Evolutionary conservation across 805 yeast genomes (phyloP).

Genomic region (Priceomyces medius): DNA sequence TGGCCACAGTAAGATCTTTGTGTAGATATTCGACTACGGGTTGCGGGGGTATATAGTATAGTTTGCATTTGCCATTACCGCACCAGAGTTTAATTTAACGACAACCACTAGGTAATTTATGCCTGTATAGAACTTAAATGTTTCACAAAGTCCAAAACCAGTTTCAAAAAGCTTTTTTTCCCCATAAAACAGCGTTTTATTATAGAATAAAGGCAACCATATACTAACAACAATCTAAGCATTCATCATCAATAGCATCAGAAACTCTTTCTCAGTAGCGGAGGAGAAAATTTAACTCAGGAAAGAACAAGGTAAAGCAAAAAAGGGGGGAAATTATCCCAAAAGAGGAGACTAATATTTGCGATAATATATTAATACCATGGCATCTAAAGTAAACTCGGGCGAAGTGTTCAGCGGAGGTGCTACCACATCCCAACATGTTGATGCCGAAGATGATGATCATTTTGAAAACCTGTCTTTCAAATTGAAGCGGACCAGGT

Average conservation of each 20-base stretch:
- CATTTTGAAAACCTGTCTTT: conserved; percentile 71
- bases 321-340: neutral
- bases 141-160: neutral
- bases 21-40: conserved; percentile 1
- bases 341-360: conserved; percentile 1
- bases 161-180: conserved; percentile 2
- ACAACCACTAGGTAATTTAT: neutral
- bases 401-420: conserved; percentile 52
- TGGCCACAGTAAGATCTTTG: neutral
- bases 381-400: conserved; percentile 12
- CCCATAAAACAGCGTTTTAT: conserved; percentile 1
- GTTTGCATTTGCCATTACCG: no score
- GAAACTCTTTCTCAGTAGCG: neutral
- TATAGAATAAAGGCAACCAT: neutral
- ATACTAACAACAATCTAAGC: neutral
- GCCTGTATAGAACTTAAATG: neutral
- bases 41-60: no score
- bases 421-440: conserved; percentile 62
- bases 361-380: conserved; percentile 3
- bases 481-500: conserved; percentile 75
- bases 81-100: no score
- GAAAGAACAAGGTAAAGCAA: neutral
- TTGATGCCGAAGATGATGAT: conserved; percentile 68
- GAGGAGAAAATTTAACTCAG: neutral
- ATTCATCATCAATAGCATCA: neutral